Evolutionary conservation across 768 basidiomycete species (phyloP).

Genomic region (Lyophyllum atratum): DNA sequence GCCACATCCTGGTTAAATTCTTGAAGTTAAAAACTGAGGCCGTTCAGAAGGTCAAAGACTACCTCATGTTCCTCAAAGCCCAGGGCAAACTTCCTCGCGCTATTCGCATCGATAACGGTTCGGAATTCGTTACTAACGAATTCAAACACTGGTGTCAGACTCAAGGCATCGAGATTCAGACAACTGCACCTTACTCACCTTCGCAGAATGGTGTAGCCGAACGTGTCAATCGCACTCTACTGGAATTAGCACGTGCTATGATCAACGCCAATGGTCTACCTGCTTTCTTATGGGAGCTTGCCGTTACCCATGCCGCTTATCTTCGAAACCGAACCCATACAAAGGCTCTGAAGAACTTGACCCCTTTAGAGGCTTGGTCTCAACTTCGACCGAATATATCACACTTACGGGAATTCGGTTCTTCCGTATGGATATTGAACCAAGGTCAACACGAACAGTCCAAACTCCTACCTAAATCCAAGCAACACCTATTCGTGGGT

Average conservation of each 20-base stretch:
- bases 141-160: background rate
- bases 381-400: no score
- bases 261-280: background rate
- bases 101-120: background rate
- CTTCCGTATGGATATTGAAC: no score
- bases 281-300: background rate
- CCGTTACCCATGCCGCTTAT: conserved; percentile 28
- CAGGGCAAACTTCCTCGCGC: background rate
- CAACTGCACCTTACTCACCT: background rate
- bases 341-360: no score
- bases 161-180: background rate
- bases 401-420: no score
- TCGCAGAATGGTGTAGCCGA: background rate
- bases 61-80: background rate
- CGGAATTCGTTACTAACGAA: background rate
- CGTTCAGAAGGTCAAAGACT: background rate
- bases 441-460: no score
- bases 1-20: background rate
- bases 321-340: background rate
- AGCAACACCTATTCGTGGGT: no score
- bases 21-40: background rate
- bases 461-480: no score
- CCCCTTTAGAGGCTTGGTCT: no score
- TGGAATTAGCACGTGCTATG: background rate
- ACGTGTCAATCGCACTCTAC: background rate